A percentile compares a stretch with the other conserved stretches of the same genome.
Conservation (phyloP, 495 filamentous ascomycete genomes). For the Penicillium riverlandense region DNA sequence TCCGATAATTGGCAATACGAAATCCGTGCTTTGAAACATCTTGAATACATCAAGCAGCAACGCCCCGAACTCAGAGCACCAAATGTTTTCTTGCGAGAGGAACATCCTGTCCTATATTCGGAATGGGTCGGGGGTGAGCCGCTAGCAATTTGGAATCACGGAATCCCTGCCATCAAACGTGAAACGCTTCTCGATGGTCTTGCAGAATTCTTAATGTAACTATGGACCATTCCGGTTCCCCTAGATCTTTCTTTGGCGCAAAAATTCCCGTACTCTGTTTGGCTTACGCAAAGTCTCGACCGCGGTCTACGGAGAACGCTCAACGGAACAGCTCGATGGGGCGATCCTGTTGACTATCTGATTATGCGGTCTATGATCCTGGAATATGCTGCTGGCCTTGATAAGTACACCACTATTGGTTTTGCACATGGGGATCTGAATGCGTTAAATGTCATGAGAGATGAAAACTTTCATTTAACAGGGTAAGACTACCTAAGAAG, state of each 20-base stretch:
- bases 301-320: constrained; percentile 12
- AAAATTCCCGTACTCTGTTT: constrained; percentile 3
- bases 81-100: constrained; percentile 1
- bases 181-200: constrained; percentile 7
- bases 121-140: constrained; percentile 12
- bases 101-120: constrained; percentile 9
- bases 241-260: neutral
- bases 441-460: constrained; percentile 12
- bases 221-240: constrained; percentile 7
- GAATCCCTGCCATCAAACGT: constrained; percentile 4
- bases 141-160: constrained; percentile 6
- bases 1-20: constrained; percentile 4
- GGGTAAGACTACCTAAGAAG: constrained; percentile 3
- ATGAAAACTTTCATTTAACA: constrained; percentile 11
- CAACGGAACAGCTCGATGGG: constrained; percentile 10
- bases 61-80: constrained; percentile 3
- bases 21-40: constrained; percentile 2
- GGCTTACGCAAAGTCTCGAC: constrained; percentile 12
- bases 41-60: constrained; percentile 6
- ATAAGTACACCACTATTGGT: constrained; percentile 3
- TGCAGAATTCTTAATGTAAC: constrained; percentile 7
- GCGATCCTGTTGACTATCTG: constrained; percentile 9
- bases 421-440: constrained; percentile 12
- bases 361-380: constrained; percentile 16
- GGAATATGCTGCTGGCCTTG: constrained; percentile 7